These are phyloP conservation scores for Gloeostereum incarnatum DNA, from an alignment of 768 basidiomycete species.

Conservation along the genomic window DNA sequence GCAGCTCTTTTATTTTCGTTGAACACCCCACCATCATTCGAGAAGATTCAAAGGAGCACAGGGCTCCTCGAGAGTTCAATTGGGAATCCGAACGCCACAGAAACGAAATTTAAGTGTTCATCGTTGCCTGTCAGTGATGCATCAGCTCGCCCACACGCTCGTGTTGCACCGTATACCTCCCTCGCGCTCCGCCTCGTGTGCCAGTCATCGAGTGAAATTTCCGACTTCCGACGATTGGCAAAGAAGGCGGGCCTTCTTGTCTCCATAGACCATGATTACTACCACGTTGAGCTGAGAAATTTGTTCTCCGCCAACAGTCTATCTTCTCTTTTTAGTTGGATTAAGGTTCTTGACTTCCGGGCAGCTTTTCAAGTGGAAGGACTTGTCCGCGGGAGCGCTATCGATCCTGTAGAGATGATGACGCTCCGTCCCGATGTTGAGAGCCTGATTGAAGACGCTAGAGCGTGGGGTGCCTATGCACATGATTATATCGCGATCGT, in stretches of 20 bases:
- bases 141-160: conserved; percentile 19
- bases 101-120: conserved; percentile 22
- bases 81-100: too few relatives aligned
- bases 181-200: conserved; percentile 32
- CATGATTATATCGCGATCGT: conserved; percentile 14
- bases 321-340: conserved; percentile 19
- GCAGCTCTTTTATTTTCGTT: conserved; percentile 40
- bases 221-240: conserved; percentile 27
- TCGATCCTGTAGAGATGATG: conserved; percentile 45
- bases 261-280: conserved; percentile 21
- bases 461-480: not conserved
- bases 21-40: conserved; percentile 27
- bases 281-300: conserved; percentile 26
- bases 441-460: not conserved
- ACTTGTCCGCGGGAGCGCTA: conserved; percentile 23
- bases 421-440: conserved; percentile 2
- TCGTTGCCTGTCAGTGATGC: conserved; percentile 24
- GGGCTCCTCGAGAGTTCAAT: conserved; percentile 1
- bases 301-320: conserved; percentile 33
- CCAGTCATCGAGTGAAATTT: conserved; percentile 19
- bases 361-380: conserved; percentile 55
- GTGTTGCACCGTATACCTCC: conserved; percentile 42
- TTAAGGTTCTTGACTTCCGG: conserved; percentile 29
- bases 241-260: conserved; percentile 26
- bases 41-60: not conserved